Evolutionary conservation across 202 grass and related monocot species (phyloP).

Genomic region (Eragrostis tef): DNA sequence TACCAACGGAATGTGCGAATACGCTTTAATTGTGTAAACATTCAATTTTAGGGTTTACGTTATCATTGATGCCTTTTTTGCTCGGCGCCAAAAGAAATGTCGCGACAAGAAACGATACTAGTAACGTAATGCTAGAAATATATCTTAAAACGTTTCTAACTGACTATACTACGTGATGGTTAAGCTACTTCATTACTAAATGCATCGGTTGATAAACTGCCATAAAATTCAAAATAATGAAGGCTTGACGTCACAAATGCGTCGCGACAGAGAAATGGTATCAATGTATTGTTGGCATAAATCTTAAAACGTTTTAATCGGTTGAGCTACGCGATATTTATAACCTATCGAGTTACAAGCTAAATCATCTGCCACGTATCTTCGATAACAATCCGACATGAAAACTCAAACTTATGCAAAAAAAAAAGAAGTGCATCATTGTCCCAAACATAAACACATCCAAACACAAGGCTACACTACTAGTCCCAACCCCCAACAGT

Average conservation of each 20-base stretch:
- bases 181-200: no score
- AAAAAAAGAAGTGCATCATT: not conserved
- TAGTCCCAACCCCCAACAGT: slow-evolving; percentile 27
- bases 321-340: not conserved
- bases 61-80: not conserved
- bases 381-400: not conserved
- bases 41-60: not conserved
- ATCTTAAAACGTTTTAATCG: not conserved
- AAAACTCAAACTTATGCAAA: not conserved
- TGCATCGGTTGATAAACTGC: no score
- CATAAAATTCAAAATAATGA: no score
- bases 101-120: not conserved
- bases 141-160: not conserved
- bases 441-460: not conserved
- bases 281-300: no score
- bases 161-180: no score
- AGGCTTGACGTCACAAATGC: no score
- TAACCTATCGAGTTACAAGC: no score
- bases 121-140: no score
- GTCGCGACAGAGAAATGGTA: no score
- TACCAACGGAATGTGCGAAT: no score
- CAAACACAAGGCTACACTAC: not conserved
- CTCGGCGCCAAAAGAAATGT: not conserved
- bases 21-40: not conserved
- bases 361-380: not conserved